These are phyloP conservation scores for Nadsonia starkeyi-henricii DNA, from an alignment of 1,139 yeast species.

Conservation along the genomic window DNA sequence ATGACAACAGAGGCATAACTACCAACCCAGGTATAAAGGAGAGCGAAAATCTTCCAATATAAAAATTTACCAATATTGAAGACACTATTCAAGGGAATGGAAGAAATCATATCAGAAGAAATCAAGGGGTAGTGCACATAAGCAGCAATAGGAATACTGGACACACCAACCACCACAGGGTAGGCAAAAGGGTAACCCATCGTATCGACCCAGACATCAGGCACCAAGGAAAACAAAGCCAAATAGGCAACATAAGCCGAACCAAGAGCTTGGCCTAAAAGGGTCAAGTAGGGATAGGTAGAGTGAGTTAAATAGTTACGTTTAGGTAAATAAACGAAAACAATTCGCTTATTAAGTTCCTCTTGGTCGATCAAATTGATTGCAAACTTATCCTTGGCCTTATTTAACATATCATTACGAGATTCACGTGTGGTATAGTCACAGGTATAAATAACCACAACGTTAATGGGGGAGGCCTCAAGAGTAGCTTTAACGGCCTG, in stretches of 20 bases:
- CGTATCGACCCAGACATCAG: conserved; percentile 91
- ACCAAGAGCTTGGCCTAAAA: conserved; percentile 81
- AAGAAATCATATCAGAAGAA: conserved; percentile 61
- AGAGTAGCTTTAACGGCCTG: conserved; percentile 73
- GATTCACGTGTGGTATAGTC: conserved; percentile 25
- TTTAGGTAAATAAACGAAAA: conserved; percentile 54
- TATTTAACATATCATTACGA: conserved; percentile 37
- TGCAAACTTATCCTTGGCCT: conserved; percentile 53
- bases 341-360: conserved; percentile 33
- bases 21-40: conserved; percentile 50
- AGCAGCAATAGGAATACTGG: conserved; percentile 63
- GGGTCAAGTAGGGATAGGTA: conserved; percentile 68
- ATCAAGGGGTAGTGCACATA: conserved; percentile 92
- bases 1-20: conserved; percentile 49
- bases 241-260: conserved; percentile 54
- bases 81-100: conserved; percentile 8
- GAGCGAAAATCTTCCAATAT: conserved; percentile 62
- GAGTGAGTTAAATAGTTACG: conserved; percentile 53
- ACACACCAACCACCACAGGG: conserved; percentile 39
- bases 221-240: conserved; percentile 55
- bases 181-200: conserved; percentile 87
- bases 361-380: conserved; percentile 34
- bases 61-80: conserved; percentile 33
- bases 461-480: conserved; percentile 32
- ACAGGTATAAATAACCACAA: conserved; percentile 71